Conservation (phyloP, 2,329 filamentous ascomycete species). For the Hymenoscyphus albidus region DNA sequence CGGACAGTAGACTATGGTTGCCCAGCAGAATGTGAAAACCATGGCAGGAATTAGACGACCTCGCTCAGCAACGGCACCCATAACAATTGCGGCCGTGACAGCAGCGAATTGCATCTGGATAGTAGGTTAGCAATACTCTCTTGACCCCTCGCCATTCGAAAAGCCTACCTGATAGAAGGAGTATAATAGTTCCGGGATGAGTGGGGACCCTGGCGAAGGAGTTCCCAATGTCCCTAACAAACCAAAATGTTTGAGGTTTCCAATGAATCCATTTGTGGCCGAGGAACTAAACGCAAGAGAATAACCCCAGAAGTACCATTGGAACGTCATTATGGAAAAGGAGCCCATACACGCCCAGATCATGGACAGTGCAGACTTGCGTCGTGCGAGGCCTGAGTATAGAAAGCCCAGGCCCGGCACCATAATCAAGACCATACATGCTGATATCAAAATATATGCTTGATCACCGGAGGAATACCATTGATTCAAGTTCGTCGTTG, state of each 20-base stretch:
- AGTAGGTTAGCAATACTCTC: neutral
- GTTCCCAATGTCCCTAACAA: conserved; percentile 76
- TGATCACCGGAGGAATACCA: conserved; percentile 91
- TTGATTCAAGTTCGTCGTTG: conserved; percentile 85
- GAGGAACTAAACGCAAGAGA: conserved; percentile 84
- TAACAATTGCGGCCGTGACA: conserved; percentile 85
- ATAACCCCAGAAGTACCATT: conserved; percentile 99
- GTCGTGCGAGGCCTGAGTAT: conserved; percentile 93
- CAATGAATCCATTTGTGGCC: conserved; percentile 86
- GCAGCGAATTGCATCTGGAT: conserved; percentile 91
- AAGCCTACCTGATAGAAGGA: conserved; percentile 81
- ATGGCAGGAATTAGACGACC: conserved; percentile 89
- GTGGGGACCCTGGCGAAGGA: conserved; percentile 83
- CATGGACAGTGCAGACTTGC: conserved; percentile 95
- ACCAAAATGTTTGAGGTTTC: conserved; percentile 84
- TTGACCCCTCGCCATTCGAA: neutral
- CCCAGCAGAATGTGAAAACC: conserved; percentile 96
- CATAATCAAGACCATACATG: conserved; percentile 96
- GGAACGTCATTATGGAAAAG: conserved; percentile 85
- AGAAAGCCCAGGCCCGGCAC: conserved; percentile 94
- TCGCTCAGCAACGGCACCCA: conserved; percentile 89
- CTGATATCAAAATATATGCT: conserved; percentile 84
- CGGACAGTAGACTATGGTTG: conserved; percentile 95
- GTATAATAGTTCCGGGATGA: conserved; percentile 86
- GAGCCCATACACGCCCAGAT: conserved; percentile 98